Evolutionary conservation across 2,329 filamentous ascomycete species (phyloP).

Genomic region (Phialophora macrospora): DNA sequence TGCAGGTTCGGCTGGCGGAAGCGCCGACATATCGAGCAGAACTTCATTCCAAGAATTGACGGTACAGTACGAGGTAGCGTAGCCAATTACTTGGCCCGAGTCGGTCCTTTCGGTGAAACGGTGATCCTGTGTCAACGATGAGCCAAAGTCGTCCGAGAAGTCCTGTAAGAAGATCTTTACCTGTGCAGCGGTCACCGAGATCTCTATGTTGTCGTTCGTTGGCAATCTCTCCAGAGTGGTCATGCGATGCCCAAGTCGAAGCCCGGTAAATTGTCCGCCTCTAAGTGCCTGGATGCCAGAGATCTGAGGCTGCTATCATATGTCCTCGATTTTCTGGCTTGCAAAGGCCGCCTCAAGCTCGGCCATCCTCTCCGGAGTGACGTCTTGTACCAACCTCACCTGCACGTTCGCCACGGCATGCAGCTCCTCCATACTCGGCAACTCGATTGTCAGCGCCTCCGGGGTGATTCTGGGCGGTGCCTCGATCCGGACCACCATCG

Average conservation of each 20-base stretch:
- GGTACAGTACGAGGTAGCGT: neutral
- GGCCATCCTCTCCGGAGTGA: constrained; percentile 14
- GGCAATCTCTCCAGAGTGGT: neutral
- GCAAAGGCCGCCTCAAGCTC: constrained; percentile 18
- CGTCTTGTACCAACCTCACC: constrained; percentile 22
- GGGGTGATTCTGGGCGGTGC: constrained; percentile 47
- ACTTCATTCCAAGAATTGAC: neutral
- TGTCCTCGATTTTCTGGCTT: constrained; percentile 7
- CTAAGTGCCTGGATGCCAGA: neutral
- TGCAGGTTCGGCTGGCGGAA: neutral
- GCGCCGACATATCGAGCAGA: neutral
- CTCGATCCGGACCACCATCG: constrained; percentile 49
- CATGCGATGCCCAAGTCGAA: neutral
- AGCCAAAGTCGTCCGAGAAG: neutral
- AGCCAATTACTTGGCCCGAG: neutral
- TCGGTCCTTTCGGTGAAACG: neutral
- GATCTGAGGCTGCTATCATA: neutral
- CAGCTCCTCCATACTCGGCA: constrained; percentile 19
- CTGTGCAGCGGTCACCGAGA: neutral
- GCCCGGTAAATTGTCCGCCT: neutral
- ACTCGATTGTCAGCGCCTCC: constrained; percentile 39
- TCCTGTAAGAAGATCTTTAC: neutral
- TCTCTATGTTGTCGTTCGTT: neutral
- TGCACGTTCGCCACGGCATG: constrained; percentile 31
- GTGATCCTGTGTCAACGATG: neutral